These are phyloP conservation scores for Chamaecyparis obtusa DNA, from an alignment of 75 land plant species.

Conservation along the genomic window DNA sequence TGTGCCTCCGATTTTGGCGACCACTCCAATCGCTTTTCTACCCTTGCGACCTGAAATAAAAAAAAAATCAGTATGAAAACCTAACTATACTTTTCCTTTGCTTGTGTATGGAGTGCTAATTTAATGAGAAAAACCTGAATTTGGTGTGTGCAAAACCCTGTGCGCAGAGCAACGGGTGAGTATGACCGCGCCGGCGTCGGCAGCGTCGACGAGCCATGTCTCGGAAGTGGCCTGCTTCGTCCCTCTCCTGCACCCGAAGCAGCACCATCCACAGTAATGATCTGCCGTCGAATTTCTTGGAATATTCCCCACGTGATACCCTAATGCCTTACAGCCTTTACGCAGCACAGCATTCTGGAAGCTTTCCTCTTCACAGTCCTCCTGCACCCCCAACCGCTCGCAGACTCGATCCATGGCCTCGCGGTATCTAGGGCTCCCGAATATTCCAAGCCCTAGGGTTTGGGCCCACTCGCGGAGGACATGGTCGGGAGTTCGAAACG, in stretches of 20 bases:
- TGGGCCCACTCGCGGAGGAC: conserved; percentile 34
- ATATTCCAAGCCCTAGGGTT: conserved; percentile 16
- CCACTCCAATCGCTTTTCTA: conserved; percentile 6
- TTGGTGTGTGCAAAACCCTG: conserved; percentile 24
- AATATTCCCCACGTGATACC: conserved; percentile 35
- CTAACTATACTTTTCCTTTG: too few species aligned
- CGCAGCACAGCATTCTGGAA: conserved; percentile 34
- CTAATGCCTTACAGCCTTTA: conserved; percentile 28
- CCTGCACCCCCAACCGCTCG: conserved; percentile 29
- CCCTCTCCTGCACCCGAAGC: conserved; percentile 63
- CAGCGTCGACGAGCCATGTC: conserved; percentile 91
- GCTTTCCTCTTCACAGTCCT: conserved; percentile 11
- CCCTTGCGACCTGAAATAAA: background rate
- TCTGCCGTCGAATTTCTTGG: conserved; percentile 50
- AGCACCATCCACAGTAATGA: conserved; percentile 78
- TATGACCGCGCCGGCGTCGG: conserved; percentile 49
- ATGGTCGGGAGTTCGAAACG: conserved; percentile 34
- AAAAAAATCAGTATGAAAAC: background rate
- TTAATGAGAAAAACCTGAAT: background rate
- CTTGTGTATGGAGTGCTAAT: too few species aligned
- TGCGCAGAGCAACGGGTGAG: conserved; percentile 61
- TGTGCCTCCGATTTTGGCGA: conserved; percentile 19
- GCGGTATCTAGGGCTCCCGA: conserved; percentile 13
- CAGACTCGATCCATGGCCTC: conserved; percentile 32
- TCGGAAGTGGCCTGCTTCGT: conserved; percentile 61